Base-by-base conservation (phyloP, 2,329 filamentous ascomycete genomes). In the Metarhizium sp. region DNA sequence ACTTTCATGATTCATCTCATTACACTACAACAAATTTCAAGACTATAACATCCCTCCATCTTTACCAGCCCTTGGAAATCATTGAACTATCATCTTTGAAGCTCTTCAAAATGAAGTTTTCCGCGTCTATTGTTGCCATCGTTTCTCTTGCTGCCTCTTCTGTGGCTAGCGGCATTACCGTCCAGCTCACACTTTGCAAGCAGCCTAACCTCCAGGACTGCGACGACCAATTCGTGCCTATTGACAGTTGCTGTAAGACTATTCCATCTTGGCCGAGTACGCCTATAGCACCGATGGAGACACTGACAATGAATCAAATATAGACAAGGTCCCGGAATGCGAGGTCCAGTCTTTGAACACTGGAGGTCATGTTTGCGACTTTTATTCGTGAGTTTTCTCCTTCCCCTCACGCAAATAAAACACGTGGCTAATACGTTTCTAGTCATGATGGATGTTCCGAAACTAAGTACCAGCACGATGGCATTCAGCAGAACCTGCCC, bases 211-310 rank as follows among this genome's bases (percentile, higher is more conserved):
- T 53, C 36, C 42, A 53, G 30, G 43, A 53, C 29, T 53, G 52
- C 52, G 52, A 53, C 25, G 45, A 45, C 30, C 48, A 42, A 2
- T 53, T 47, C 2, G 32, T 53, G 20, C 52, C 52, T 20, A 53
- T 53, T 38, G 52, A 53, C 36, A 53, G 42, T 47, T 53, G 52
- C 52, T 53, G 52, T 53, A 38, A 29, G 52, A n/a, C 3, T 25
- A 25, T 1, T 25, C 1, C 4, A 25, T 25, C 25, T 25, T 25
- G 25, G 25, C 25, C 25, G 25, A 25, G 25, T 25, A 25, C 25
- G 25, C 25, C 0, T 1, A 25, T 1, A 25, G 1, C 25, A 25
- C 2, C 25, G 29, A 10, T 29, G 8, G 16, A 13, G n/a, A 29
- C 11, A 10, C 4, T 46, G 20, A 20, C 11, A 6, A 20, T 25